Percentiles rank a stretch among this genome's conserved stretches.
phyloP scores from a whole-genome alignment of 768 basidiomycete species.

The Rhodotorula kratochvilovae region DNA sequence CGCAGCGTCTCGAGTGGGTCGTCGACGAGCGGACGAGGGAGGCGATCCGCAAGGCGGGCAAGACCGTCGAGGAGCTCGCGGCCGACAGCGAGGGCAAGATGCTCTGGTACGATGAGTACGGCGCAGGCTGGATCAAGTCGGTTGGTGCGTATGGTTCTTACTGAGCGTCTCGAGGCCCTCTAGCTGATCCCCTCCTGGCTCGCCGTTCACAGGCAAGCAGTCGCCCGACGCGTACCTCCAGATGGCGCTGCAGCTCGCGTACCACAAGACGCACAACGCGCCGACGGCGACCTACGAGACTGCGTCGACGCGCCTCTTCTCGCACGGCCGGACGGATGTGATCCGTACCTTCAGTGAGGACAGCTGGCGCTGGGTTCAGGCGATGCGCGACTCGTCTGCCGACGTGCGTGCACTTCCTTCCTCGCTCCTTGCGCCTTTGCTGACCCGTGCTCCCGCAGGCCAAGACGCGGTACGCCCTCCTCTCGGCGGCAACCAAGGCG shows the following conservation, averaged over 20 bases:
- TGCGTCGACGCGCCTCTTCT: constrained; percentile 77
- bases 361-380: constrained; percentile 69
- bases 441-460: constrained; percentile 42
- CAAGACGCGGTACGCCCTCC: constrained; percentile 52
- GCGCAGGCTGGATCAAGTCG: constrained; percentile 78
- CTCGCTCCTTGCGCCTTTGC: constrained; percentile 10
- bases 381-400: constrained; percentile 57
- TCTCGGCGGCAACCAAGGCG: constrained; percentile 64
- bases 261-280: constrained; percentile 68
- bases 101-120: constrained; percentile 75
- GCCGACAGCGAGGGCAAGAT: constrained; percentile 77
- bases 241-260: constrained; percentile 85
- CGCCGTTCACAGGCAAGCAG: constrained; percentile 51
- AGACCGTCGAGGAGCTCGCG: constrained; percentile 59
- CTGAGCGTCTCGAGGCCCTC: neutral
- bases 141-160: constrained; percentile 55
- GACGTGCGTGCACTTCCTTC: constrained; percentile 30
- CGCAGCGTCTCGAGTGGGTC: constrained; percentile 68
- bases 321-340: constrained; percentile 83
- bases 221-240: constrained; percentile 83
- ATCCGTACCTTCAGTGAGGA: constrained; percentile 70
- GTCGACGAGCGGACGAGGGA: constrained; percentile 58
- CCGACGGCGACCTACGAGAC: constrained; percentile 93
- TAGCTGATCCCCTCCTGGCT: neutral
- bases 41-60: constrained; percentile 60